Evolutionary conservation across 305 asterid genomes (phyloP), one percentile per base, ranked within the genome.

Genomic region (Rubia peregrina): DNA sequence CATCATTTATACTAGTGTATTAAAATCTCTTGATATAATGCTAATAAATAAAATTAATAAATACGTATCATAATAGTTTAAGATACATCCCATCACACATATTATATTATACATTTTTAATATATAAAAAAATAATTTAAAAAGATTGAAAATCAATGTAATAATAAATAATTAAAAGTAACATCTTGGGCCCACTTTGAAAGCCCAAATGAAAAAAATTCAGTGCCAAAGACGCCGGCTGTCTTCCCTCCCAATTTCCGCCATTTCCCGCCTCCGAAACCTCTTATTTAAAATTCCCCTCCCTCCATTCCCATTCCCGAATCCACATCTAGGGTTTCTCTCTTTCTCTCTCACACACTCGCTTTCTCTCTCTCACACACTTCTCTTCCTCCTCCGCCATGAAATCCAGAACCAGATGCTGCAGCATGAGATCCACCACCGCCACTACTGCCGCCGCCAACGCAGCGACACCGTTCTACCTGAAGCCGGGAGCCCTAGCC

Each of bases 401-500:
- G 81, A 69, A 77, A 53, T 38, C 78, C 30, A 69, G 71, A 53
- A 22, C 11, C 19, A 69, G 81, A 63, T 64, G 74, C 61, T 51
- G 80, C 64, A 21, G 61, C 69, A 61, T 42, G 67, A 76, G 76
- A 61, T 68, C 78, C 2, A 30, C 75, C n/a, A 64, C 68, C 13
- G 0, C 67, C 55, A 17, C 57, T 6, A 1, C 56, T 6, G 0
- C 55, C 16, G 14, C 55, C 49, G 13, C 44, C 67, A 24, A 14
- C 14, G 43, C 44, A 3, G 19, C 48, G 48, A 4, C 68, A 22
- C 9, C 72, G 7, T 10, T 46, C 30, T 73, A 24, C n/a, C 79
- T 90, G 57, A 88, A 88, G 82, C 97, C 95, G 3, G 95, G 97
- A 60, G 94, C 90, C 1, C 81, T 90, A 12, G 93, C 97, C 5